Base-by-base conservation (phyloP, 345 rosid genomes). In the Hibiscus mutabilis region DNA sequence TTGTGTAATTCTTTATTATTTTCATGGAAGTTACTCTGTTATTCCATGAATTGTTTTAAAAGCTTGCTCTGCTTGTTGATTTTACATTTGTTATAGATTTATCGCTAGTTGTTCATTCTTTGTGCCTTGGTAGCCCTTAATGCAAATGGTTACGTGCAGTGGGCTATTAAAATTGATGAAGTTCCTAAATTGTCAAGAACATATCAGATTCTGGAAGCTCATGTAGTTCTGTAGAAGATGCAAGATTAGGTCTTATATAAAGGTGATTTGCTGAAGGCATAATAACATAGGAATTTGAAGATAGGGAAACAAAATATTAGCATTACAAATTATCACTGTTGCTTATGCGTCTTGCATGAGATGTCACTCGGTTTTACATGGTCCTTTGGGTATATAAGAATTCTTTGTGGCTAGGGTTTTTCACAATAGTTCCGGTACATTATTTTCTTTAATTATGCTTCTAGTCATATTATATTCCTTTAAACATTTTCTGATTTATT, bases 161-260 rank as follows among this genome's bases (percentile, higher is more conserved):
- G 55, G 33, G 16, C 14, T 66, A 47, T 47, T 47, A 47, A 64
- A 25, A 47, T 47, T 70, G 52, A 70, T 24, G 63, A 70, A 56
- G 35, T 56, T 70, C 19, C 58, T 33, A 55, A 10, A 31, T 37
- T 70, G 8, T 70, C 51, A 22, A 57, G 14, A 7, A 11, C 27
- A 37, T 58, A 42, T 49, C 16, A 27, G 9, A n/a, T 49, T 67
- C 29, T 67, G 70, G 59, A 67, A 67, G 22, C 70, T 67, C 44
- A 29, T 3, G 37, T 47, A 27, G 56, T 25, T 66, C 16, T 16
- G 59, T 27, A n/a, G 42, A 67, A 4, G 42, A 67, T 49, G 44
- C 58, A n/a, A 18, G 40, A 67, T 67, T 67, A 27, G 70, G 58
- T 47, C 22, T 47, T 66, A 16, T 27, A 49, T 18, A 27, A 62